Conservation (phyloP, 176 grass and related monocot species). For the Triticum dicoccoides region DNA sequence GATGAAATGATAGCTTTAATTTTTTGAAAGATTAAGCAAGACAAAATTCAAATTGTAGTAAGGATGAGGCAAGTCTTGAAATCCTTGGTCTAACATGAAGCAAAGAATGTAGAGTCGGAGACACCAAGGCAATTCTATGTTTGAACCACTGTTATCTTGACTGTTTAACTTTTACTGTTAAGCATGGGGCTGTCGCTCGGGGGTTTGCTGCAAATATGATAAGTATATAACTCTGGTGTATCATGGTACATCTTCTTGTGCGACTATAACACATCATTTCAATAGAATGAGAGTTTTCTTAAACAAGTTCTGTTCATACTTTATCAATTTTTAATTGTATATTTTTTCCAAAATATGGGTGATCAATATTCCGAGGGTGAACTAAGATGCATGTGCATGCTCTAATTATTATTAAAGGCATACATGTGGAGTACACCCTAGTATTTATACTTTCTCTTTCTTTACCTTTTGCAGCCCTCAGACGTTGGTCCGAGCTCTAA, state of each 20-base stretch:
- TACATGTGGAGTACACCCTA: conserved; percentile 5
- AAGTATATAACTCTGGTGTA: background rate
- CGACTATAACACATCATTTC: background rate
- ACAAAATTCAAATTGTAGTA: conserved; percentile 7
- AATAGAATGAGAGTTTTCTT: background rate
- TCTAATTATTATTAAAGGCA: conserved; percentile 32
- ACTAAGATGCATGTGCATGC: conserved; percentile 15
- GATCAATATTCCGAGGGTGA: background rate
- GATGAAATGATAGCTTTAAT: background rate
- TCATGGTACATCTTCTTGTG: conserved; percentile 19
- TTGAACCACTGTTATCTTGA: background rate
- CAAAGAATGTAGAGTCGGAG: background rate
- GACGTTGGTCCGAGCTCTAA: conserved; percentile 90
- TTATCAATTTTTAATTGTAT: conserved; percentile 1
- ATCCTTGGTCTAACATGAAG: conserved; percentile 4
- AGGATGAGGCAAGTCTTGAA: background rate
- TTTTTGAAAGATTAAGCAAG: conserved; percentile 22
- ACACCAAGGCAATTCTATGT: conserved; percentile 12
- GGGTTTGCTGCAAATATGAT: conserved; percentile 4
- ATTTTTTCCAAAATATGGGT: conserved; percentile 15
- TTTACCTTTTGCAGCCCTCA: conserved; percentile 79
- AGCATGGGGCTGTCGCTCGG: background rate
- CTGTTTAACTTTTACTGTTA: background rate
- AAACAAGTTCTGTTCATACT: background rate
- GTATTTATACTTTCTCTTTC: conserved; percentile 39